A percentile compares a stretch with the other conserved stretches of the same genome.
These are phyloP conservation scores for Cytospora paraplurivora DNA, from an alignment of 2,329 filamentous ascomycete genomes.

Conservation along the genomic window DNA sequence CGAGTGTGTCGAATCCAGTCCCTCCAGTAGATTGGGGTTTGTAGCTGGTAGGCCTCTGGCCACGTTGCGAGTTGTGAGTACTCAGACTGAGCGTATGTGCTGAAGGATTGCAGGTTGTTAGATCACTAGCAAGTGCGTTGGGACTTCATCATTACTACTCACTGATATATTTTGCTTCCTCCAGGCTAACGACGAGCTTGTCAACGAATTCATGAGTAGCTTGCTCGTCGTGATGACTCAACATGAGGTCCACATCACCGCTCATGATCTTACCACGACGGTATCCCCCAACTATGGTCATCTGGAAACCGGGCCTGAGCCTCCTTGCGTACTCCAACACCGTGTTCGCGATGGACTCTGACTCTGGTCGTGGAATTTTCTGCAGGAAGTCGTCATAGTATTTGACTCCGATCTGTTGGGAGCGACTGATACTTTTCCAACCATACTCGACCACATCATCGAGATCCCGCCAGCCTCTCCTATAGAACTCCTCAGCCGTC, in stretches of 20 bases:
- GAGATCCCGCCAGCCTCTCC: constrained; percentile 76
- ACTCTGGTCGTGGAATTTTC: constrained; percentile 72
- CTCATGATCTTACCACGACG: constrained; percentile 72
- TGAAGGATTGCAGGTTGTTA: background rate
- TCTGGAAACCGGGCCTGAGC: constrained; percentile 57
- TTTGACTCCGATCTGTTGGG: constrained; percentile 92
- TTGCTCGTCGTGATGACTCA: constrained; percentile 74
- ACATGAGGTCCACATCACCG: constrained; percentile 83
- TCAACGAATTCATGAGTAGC: constrained; percentile 71
- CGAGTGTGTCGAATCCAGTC: constrained; percentile 80
- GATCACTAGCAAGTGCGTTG: background rate
- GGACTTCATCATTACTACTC: background rate
- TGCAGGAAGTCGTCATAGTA: constrained; percentile 83
- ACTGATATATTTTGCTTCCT: constrained; percentile 68
- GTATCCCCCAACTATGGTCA: constrained; percentile 76
- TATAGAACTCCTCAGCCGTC: constrained; percentile 80
- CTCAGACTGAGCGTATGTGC: constrained; percentile 75
- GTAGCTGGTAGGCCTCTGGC: constrained; percentile 62
- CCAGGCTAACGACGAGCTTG: constrained; percentile 71
- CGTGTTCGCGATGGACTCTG: constrained; percentile 65
- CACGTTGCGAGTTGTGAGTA: constrained; percentile 69
- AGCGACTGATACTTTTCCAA: constrained; percentile 73
- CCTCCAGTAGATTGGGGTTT: constrained; percentile 45
- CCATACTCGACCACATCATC: constrained; percentile 85
- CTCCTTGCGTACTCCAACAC: constrained; percentile 68